These are phyloP conservation scores for Colletotrichum orbiculare DNA, from an alignment of 2,329 filamentous ascomycete species.

Conservation along the genomic window DNA sequence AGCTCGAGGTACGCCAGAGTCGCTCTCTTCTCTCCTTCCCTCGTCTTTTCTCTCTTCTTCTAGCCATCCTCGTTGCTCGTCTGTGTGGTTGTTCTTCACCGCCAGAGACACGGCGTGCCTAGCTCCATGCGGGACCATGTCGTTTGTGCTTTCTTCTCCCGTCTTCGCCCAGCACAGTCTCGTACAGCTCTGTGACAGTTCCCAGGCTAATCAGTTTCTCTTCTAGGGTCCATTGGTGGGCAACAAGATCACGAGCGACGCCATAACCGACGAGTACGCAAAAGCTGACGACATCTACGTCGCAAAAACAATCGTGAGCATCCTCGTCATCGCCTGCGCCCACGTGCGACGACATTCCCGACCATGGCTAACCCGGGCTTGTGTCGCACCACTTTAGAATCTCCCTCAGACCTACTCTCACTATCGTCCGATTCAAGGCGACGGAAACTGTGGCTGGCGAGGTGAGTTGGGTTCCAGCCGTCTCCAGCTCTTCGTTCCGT, in stretches of 20 bases:
- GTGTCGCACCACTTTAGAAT: conserved; percentile 60
- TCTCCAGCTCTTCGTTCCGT: not conserved
- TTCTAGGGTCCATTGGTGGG: conserved; percentile 84
- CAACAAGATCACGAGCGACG: conserved; percentile 78
- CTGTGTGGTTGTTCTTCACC: not conserved
- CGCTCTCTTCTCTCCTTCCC: not conserved
- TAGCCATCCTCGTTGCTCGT: not conserved
- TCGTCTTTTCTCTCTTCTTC: not conserved
- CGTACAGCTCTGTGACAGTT: no score
- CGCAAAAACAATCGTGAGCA: conserved; percentile 84
- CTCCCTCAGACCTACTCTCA: conserved; percentile 87
- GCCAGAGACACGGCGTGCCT: not conserved
- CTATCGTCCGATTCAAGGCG: conserved; percentile 88
- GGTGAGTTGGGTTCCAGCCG: conserved; percentile 68
- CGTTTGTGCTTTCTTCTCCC: no score
- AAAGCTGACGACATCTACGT: conserved; percentile 87
- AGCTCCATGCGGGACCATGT: conserved; percentile 3
- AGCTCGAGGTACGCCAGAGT: conserved; percentile 61
- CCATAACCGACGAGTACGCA: conserved; percentile 87
- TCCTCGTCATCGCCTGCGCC: conserved; percentile 21
- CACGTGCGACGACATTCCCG: conserved; percentile 34
- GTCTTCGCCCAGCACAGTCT: no score
- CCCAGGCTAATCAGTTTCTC: conserved; percentile 16
- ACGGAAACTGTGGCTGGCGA: conserved; percentile 98
- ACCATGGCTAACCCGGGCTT: conserved; percentile 1